A percentile compares a stretch with the other conserved stretches of the same genome.
Evolutionary conservation across 1,284 basidiomycete genomes (phyloP).

Genomic region (Pholiota adiposa): DNA sequence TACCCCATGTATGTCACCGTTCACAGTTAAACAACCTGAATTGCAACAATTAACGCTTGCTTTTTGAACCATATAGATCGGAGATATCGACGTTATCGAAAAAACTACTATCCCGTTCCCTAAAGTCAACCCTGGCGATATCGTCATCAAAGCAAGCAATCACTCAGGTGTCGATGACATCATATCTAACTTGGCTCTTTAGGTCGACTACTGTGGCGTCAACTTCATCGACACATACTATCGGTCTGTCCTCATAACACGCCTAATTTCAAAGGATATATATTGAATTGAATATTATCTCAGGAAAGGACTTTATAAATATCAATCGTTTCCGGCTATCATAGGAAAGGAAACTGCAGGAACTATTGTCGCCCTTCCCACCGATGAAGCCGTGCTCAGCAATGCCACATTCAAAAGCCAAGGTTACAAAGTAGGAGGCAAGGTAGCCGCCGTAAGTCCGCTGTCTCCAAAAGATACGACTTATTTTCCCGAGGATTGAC

Average conservation of each 20-base stretch:
- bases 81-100: conserved; percentile 82
- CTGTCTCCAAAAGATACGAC: background rate
- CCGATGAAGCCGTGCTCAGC: conserved; percentile 54
- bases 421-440: conserved; percentile 61
- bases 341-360: conserved; percentile 86
- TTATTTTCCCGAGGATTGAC: background rate
- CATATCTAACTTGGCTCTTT: background rate
- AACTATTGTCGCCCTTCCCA: conserved; percentile 73
- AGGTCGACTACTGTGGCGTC: conserved; percentile 76
- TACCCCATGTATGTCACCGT: conserved; percentile 41
- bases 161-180: background rate
- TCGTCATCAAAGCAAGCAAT: conserved; percentile 76
- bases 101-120: conserved; percentile 59
- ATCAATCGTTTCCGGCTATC: conserved; percentile 67
- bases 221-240: conserved; percentile 91
- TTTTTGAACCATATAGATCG: conserved; percentile 42
- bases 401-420: conserved; percentile 64
- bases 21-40: background rate
- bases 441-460: conserved; percentile 62
- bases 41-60: background rate
- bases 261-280: background rate
- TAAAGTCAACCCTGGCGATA: conserved; percentile 61
- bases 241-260: conserved; percentile 43
- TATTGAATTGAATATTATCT: background rate
- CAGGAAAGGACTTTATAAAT: conserved; percentile 65